Evolutionary conservation across 2,329 filamentous ascomycete genomes (phyloP).

Genomic region (Fragosphaeria purpurea): DNA sequence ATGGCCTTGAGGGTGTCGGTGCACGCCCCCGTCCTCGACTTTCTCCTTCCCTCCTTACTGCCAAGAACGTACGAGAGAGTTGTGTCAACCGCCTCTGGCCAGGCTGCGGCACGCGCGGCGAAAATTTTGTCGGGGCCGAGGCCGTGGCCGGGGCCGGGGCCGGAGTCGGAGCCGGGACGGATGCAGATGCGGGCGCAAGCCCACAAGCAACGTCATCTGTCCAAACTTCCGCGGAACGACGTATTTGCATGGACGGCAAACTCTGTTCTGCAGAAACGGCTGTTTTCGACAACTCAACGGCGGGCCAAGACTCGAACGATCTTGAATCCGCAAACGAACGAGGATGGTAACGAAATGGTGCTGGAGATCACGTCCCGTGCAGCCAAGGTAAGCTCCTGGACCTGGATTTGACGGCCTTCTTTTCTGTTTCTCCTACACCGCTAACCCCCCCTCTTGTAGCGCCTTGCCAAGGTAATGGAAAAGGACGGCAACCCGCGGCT

Average conservation of each 20-base stretch:
- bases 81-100: too few species aligned
- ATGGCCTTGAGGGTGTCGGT: conserved; percentile 5
- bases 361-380: conserved; percentile 79
- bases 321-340: conserved; percentile 66
- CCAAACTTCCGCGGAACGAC: too few species aligned
- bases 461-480: conserved; percentile 66
- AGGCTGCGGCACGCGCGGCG: too few species aligned
- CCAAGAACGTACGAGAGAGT: too few species aligned
- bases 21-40: conserved; percentile 26
- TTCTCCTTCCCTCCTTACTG: conserved; percentile 25
- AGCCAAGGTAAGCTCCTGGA: conserved; percentile 48
- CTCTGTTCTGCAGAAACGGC: background rate
- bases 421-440: too few species aligned
- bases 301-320: conserved; percentile 38
- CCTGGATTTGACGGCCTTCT: background rate
- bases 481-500: conserved; percentile 66
- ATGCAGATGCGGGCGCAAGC: too few species aligned
- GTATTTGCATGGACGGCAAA: background rate
- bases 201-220: too few species aligned
- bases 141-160: too few species aligned
- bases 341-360: conserved; percentile 73
- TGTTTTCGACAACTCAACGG: conserved; percentile 28
- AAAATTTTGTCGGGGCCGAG: too few species aligned
- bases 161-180: too few species aligned
- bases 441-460: conserved; percentile 28